These are phyloP conservation scores for Cercophora scortea DNA, from an alignment of 495 filamentous ascomycete species.

Conservation along the genomic window DNA sequence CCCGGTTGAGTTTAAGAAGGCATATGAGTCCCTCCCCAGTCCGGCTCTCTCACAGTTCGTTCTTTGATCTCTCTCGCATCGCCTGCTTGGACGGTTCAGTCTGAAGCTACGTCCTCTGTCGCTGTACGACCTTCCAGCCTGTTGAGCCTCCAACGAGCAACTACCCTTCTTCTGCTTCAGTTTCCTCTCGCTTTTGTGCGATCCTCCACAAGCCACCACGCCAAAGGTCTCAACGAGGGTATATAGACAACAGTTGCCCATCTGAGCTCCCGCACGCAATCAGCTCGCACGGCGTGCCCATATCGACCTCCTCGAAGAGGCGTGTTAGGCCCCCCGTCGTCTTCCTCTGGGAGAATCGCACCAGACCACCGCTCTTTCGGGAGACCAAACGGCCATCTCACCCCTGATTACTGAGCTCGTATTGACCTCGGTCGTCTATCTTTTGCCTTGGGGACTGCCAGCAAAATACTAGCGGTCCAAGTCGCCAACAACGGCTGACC, in stretches of 20 bases:
- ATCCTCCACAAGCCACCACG: slow-evolving; percentile 16
- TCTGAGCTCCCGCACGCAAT: slow-evolving; percentile 14
- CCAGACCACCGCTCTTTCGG: background rate
- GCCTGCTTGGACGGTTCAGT: slow-evolving; percentile 1
- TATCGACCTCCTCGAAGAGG: slow-evolving; percentile 10
- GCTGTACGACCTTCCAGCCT: slow-evolving; percentile 17
- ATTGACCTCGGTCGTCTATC: background rate
- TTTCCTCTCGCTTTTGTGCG: slow-evolving; percentile 14
- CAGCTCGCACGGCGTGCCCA: slow-evolving; percentile 14
- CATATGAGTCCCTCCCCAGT: slow-evolving; percentile 15
- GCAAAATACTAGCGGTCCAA: too few species aligned
- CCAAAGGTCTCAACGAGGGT: slow-evolving; percentile 13
- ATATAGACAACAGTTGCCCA: slow-evolving; percentile 16
- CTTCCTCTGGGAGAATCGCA: too few species aligned
- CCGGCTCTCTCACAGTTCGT: background rate
- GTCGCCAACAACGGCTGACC: background rate
- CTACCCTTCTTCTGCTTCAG: slow-evolving; percentile 6
- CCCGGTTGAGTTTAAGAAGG: slow-evolving; percentile 20
- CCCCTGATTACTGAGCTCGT: background rate
- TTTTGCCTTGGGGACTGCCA: too few species aligned
- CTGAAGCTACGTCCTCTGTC: slow-evolving; percentile 5
- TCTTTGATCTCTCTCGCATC: slow-evolving; percentile 1
- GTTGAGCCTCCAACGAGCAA: slow-evolving; percentile 7
- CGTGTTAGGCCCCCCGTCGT: too few species aligned
- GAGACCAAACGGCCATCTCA: background rate